A percentile compares a stretch with the other conserved stretches of the same genome.
Conservation (phyloP, 164 flowering plant genomes). For the Amborella trichopoda region DNA sequence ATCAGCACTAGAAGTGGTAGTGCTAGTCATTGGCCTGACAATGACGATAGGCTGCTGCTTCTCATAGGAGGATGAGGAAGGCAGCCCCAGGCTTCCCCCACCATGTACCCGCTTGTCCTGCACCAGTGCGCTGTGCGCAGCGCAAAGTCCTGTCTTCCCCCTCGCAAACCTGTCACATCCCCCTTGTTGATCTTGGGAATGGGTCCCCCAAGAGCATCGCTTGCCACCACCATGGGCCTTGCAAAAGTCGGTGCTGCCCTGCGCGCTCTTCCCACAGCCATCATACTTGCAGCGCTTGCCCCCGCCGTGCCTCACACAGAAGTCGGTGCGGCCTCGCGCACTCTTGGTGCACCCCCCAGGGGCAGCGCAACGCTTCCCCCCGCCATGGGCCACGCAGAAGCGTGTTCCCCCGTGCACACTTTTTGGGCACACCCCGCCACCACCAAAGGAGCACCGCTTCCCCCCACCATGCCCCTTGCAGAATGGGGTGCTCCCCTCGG, state of each 20-base stretch:
- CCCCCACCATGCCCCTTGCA: conserved; percentile 99
- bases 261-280: conserved; percentile 85
- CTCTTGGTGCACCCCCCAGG: conserved; percentile 84
- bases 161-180: conserved; percentile 78
- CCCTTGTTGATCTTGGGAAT: conserved; percentile 34
- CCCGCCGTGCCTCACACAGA: conserved; percentile 93
- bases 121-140: conserved; percentile 62
- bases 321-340: conserved; percentile 82
- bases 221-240: conserved; percentile 96
- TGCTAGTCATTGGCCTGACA: no score
- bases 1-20: no score
- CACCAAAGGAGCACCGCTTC: conserved; percentile 72
- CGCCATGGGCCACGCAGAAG: conserved; percentile 88
- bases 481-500: conserved; percentile 86
- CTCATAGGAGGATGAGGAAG: no score
- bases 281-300: conserved; percentile 79
- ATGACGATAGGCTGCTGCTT: no score
- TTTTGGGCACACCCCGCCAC: conserved; percentile 66
- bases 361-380: conserved; percentile 87
- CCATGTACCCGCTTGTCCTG: conserved; percentile 93
- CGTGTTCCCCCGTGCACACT: conserved; percentile 90
- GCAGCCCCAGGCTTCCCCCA: conserved; percentile 61
- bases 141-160: conserved; percentile 80
- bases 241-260: conserved; percentile 90
- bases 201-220: conserved; percentile 81